phyloP scores from a whole-genome alignment of 1,284 basidiomycete species.

The Neotropicomus parvogracilis region DNA sequence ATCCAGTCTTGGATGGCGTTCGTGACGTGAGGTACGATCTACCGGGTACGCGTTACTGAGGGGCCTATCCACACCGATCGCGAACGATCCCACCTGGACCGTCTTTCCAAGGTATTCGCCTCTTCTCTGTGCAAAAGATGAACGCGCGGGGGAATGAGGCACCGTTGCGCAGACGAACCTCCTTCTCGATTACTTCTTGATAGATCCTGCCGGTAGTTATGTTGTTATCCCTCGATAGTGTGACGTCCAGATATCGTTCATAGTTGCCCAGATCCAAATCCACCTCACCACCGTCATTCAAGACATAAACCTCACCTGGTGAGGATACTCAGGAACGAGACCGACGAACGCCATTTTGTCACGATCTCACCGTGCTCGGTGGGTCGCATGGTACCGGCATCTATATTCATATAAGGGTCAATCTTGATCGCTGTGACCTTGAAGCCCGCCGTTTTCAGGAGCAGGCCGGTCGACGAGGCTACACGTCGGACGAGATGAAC shows the following conservation, averaged over 20 bases:
- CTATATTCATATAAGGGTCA: slow-evolving; percentile 99
- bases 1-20: slow-evolving; percentile 99
- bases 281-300: slow-evolving; percentile 98
- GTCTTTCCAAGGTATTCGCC: slow-evolving; percentile 99
- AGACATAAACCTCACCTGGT: slow-evolving; percentile 93
- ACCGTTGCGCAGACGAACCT: slow-evolving; percentile 56
- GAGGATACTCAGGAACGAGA: slow-evolving; percentile 17
- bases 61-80: neutral
- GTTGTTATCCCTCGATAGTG: slow-evolving; percentile 93
- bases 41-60: slow-evolving; percentile 19
- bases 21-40: slow-evolving; percentile 97
- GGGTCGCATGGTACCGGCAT: slow-evolving; percentile 98
- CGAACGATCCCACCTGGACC: slow-evolving; percentile 61
- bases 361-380: slow-evolving; percentile 86
- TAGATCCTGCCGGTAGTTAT: slow-evolving; percentile 99
- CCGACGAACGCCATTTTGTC: slow-evolving; percentile 6
- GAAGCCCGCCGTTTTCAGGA: slow-evolving; percentile 92
- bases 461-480: slow-evolving; percentile 96
- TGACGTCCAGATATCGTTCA: slow-evolving; percentile 95
- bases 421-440: slow-evolving; percentile 99
- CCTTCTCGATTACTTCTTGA: slow-evolving; percentile 94
- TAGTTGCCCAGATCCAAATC: slow-evolving; percentile 99
- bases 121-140: slow-evolving; percentile 56
- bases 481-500: slow-evolving; percentile 17
- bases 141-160: slow-evolving; percentile 16